These are phyloP conservation scores for Malassezia sympodialis DNA, from an alignment of 1,284 basidiomycete genomes.

Conservation along the genomic window DNA sequence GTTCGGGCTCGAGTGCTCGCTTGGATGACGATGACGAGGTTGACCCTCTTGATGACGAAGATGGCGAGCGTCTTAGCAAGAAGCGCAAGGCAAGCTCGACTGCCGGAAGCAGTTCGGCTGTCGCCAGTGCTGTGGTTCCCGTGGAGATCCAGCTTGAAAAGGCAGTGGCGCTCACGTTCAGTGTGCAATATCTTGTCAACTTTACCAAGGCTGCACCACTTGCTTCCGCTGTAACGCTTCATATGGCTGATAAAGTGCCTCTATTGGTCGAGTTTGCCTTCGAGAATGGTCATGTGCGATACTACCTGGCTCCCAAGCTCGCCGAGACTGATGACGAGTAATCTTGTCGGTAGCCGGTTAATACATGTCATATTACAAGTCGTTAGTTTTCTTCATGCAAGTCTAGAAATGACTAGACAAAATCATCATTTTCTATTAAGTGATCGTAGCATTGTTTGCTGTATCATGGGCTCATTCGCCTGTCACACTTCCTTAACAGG, in stretches of 20 bases:
- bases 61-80: conserved; percentile 33
- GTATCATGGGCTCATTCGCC: not conserved
- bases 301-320: conserved; percentile 47
- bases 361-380: not conserved
- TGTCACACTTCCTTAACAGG: not conserved
- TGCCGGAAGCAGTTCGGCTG: conserved; percentile 13
- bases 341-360: not conserved
- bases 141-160: conserved; percentile 51
- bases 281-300: conserved; percentile 57
- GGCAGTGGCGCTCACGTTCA: conserved; percentile 86
- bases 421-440: not conserved
- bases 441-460: not conserved
- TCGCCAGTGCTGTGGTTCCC: conserved; percentile 47
- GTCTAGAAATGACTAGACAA: not conserved
- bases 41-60: conserved; percentile 34
- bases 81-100: conserved; percentile 27
- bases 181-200: conserved; percentile 91
- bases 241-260: conserved; percentile 41
- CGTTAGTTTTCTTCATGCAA: not conserved
- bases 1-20: conserved; percentile 48
- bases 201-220: conserved; percentile 85
- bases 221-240: conserved; percentile 57
- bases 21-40: conserved; percentile 35
- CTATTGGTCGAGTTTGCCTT: conserved; percentile 61
- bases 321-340: conserved; percentile 36